Evolutionary conservation across 2,329 filamentous ascomycete genomes (phyloP), one percentile per base, ranked within the genome.

Genomic region (Talaromyces sp.): DNA sequence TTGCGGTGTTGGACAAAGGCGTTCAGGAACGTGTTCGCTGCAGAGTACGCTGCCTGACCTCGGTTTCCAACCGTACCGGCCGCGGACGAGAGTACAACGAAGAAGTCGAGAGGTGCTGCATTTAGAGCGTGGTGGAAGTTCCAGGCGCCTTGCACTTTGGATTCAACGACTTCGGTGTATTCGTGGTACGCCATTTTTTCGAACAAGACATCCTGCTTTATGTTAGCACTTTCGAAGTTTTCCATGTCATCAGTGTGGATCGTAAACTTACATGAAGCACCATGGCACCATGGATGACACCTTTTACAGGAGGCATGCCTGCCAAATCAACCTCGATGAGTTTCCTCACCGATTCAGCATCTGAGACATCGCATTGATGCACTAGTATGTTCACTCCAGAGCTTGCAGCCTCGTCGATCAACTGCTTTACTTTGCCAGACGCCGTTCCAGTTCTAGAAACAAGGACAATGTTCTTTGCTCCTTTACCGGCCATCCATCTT

Each of bases 21-120:
- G 52, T 78, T 73, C n/a, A 74, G 67, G 58, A 73, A 79, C 0
- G 68, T 69, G 35, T 69, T 69, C 11, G 64, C 67, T 9, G 66
- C 63, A 41, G 61, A 61, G 57, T 69, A 59, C 62, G 76, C 79
- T 3, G 72, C 64, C 63, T 84, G 81, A 0, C 73, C 76, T 21
- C 35, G 52, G 4, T 71, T 67, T 14, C 69, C 70, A 0, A 68
- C 24, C 2, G 73, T 52, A 8, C 59, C 60, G 2, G 68, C 60
- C 5, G 69, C 13, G 0, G 72, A 76, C 0, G 75, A 77, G 58
- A 72, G 69, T 9, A 73, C 52, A 46, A 77, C 65, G 64, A 78
- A 77, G 64, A 77, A 77, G 49, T 78, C 75, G 4, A 78, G 66
- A 1, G 67, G 43, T 4, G 50, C 41, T 13, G 63, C 46, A 5